A percentile compares a stretch with the other conserved stretches of the same genome.
Evolutionary conservation across 208 protist species (phyloP).

Genomic region (Leptomonas seymouri): DNA sequence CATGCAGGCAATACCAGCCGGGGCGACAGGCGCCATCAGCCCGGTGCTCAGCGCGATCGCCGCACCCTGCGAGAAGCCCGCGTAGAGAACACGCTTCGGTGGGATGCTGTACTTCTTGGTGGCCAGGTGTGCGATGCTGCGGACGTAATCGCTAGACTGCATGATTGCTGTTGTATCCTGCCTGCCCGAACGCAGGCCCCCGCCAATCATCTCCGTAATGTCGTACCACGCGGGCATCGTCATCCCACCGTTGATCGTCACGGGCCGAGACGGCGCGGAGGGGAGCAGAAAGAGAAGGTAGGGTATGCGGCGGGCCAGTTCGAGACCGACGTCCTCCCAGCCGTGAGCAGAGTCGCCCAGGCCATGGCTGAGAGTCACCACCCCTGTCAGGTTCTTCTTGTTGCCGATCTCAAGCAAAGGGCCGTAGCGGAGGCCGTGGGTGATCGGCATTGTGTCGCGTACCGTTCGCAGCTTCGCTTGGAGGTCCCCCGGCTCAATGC

Average conservation of each 20-base stretch:
- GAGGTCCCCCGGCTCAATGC: conserved; percentile 70
- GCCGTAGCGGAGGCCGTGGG: conserved; percentile 64
- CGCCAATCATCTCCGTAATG: conserved; percentile 50
- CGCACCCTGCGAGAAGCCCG: conserved; percentile 93
- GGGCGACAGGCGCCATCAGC: conserved; percentile 54
- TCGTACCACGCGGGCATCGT: conserved; percentile 94
- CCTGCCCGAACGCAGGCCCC: conserved; percentile 24
- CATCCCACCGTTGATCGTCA: conserved; percentile 91
- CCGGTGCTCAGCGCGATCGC: conserved; percentile 79
- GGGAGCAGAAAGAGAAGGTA: conserved; percentile 93
- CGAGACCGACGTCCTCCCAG: conserved; percentile 81
- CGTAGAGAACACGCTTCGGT: conserved; percentile 83
- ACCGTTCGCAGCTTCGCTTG: conserved; percentile 55
- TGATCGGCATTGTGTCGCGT: conserved; percentile 54
- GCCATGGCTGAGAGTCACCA: conserved; percentile 92
- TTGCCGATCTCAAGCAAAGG: conserved; percentile 73
- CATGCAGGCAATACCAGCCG: conserved; percentile 73
- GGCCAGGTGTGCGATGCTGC: conserved; percentile 60
- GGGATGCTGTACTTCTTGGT: conserved; percentile 59
- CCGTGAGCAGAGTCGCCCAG: conserved; percentile 89
- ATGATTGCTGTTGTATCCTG: conserved; percentile 56
- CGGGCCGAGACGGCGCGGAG: conserved; percentile 74
- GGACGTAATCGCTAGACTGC: conserved; percentile 73
- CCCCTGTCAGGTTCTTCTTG: conserved; percentile 55
- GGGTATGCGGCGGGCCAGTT: conserved; percentile 66